A percentile compares a stretch with the other conserved stretches of the same genome.
Evolutionary conservation across 2,329 filamentous ascomycete species (phyloP).

Genomic region (Colletotrichum sp.): DNA sequence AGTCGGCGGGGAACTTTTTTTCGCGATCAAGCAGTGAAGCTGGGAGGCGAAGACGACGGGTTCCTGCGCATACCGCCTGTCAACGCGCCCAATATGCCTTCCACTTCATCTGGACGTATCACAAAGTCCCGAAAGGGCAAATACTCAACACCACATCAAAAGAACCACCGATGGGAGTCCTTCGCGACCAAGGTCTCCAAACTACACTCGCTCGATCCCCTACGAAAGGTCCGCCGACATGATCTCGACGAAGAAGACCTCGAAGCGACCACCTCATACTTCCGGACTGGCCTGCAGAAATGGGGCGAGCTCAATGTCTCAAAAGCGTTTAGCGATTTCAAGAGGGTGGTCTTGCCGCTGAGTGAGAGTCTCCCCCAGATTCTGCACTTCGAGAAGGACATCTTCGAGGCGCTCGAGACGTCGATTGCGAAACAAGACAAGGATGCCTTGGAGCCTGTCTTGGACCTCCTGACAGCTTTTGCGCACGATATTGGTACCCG

Average conservation of each 20-base stretch:
- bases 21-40: constrained; percentile 22
- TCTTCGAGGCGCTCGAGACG: constrained; percentile 77
- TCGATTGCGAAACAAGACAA: constrained; percentile 81
- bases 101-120: constrained; percentile 69
- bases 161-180: constrained; percentile 88
- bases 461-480: constrained; percentile 89
- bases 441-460: constrained; percentile 81
- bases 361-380: constrained; percentile 93
- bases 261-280: constrained; percentile 82
- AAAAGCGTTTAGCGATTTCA: constrained; percentile 78
- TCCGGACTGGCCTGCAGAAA: constrained; percentile 80
- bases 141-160: constrained; percentile 74
- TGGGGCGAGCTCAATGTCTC: constrained; percentile 94
- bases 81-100: constrained; percentile 56
- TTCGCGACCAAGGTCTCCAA: constrained; percentile 91
- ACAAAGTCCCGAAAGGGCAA: constrained; percentile 74
- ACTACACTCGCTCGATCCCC: constrained; percentile 86
- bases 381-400: constrained; percentile 85
- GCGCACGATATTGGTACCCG: constrained; percentile 88
- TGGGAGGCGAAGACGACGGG: constrained; percentile 21
- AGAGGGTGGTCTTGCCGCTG: constrained; percentile 74
- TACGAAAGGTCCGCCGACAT: constrained; percentile 86
- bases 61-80: constrained; percentile 14
- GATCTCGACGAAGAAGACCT: constrained; percentile 81
- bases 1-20: constrained; percentile 19